Evolutionary conservation across 2,329 filamentous ascomycete genomes (phyloP), one percentile per base, ranked within the genome.

Genomic region (Alternaria infectoria): DNA sequence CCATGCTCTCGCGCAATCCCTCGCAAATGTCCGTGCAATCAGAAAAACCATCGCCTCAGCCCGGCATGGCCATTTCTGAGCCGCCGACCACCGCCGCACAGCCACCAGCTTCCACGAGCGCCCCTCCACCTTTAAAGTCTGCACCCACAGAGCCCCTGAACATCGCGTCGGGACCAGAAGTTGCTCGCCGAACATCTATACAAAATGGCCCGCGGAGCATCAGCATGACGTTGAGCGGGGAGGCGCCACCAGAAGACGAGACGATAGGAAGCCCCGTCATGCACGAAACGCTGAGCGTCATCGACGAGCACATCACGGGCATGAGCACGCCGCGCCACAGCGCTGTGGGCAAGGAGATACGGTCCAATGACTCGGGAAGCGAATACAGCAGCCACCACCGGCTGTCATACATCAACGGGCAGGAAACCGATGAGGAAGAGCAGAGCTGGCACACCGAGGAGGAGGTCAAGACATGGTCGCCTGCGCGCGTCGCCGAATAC

Each of bases 221-320:
- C 59, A 76, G 77, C 68, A 76, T 79, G 73, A 68, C 76, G 12
- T 63, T 80, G 55, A 76, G 69, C 56, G 76, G 74, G 32, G 74
- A 79, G 25, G 58, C 66, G 25, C 68, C 69, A 30, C 87, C 51
- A 65, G 87, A 77, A 23, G 71, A 77, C 43, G 68, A 70, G 44
- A 64, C 69, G 50, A 89, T 78, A 69, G 87, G 89, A 57, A 91
- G 89, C 75, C 91, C 92, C 11, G 94, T 97, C 54, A 91, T 98
- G 84, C 93, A 94, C 77, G 94, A 98, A 79, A 97, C 95, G 0
- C 83, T 98, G 55, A 97, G 93, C 74, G 95, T 98, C 62, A 98
- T 98, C 73, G 91, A 98, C 78, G 95, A 98, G 81, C 95, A 97
- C 77, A 97, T 98, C 71, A 97, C 93, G 45, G 92, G 97, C 77